These are phyloP conservation scores for Paraphaeosphaeria minitans DNA, from an alignment of 2,329 filamentous ascomycete species.

Conservation along the genomic window DNA sequence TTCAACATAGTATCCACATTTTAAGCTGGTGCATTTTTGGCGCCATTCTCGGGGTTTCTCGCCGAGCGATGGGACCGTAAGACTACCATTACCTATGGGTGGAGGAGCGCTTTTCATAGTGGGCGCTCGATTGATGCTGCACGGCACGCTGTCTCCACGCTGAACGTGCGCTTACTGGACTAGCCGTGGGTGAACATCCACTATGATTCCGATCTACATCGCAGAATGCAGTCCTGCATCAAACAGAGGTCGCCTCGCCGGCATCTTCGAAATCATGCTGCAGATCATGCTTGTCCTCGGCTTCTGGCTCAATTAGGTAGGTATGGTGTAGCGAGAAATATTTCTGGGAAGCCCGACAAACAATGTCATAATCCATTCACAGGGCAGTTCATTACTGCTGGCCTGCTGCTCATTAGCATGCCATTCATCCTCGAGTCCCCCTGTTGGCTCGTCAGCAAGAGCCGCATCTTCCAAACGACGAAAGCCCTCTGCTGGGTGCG, in stretches of 20 bases:
- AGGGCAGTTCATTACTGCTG: slow-evolving; percentile 26
- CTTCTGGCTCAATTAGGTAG: slow-evolving; percentile 37
- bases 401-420: slow-evolving; percentile 49
- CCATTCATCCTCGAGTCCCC: slow-evolving; percentile 50
- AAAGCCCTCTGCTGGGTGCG: slow-evolving; percentile 13
- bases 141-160: neutral
- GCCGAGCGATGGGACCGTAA: slow-evolving; percentile 7
- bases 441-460: slow-evolving; percentile 47
- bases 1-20: slow-evolving; percentile 7
- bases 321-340: slow-evolving; percentile 23
- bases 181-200: neutral
- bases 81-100: slow-evolving; percentile 3
- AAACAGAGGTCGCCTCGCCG: slow-evolving; percentile 66
- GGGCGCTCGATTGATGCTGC: slow-evolving; percentile 2
- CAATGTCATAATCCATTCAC: slow-evolving; percentile 29
- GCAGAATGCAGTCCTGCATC: slow-evolving; percentile 63
- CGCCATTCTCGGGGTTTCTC: neutral
- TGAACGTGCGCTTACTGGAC: neutral
- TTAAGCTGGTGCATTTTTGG: slow-evolving; percentile 5
- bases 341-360: slow-evolving; percentile 10
- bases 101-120: slow-evolving; percentile 2
- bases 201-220: slow-evolving; percentile 55
- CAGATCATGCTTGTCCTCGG: slow-evolving; percentile 69
- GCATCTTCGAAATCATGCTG: slow-evolving; percentile 55
- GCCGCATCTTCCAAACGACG: slow-evolving; percentile 36